Conservation (phyloP, 2,329 filamentous ascomycete species). For the Pestalotiopsis sp. region DNA sequence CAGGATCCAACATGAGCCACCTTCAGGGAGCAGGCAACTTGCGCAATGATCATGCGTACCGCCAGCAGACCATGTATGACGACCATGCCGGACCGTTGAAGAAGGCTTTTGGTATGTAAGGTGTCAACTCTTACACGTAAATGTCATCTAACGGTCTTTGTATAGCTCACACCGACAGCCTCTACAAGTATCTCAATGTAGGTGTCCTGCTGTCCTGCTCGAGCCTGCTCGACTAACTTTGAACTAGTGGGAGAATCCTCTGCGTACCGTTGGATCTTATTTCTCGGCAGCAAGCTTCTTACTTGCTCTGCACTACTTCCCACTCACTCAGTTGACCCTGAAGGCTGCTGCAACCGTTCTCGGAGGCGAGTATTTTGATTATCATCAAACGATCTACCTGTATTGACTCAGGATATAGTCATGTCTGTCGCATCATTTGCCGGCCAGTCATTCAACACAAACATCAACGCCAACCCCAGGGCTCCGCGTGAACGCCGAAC, state of each 20-base stretch:
- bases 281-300: background rate
- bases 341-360: background rate
- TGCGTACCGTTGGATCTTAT: conserved; percentile 5
- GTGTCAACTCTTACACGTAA: background rate
- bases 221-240: background rate
- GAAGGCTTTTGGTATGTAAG: background rate
- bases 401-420: background rate
- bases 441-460: background rate
- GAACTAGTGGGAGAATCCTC: conserved; percentile 8
- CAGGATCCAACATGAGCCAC: background rate
- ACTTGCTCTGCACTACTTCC: conserved; percentile 1
- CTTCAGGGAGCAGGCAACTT: background rate
- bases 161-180: conserved; percentile 5
- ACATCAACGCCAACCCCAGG: background rate
- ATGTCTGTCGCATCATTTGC: conserved; percentile 7
- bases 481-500: background rate
- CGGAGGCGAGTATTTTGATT: background rate
- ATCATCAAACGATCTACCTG: too few species aligned
- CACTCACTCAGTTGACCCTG: background rate
- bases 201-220: background rate
- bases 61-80: background rate
- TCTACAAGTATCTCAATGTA: conserved; percentile 10
- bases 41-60: background rate
- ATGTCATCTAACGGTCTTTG: background rate
- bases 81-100: background rate